phyloP scores from a whole-genome alignment of 163 green algal species.

The Chlorella variabilis region DNA sequence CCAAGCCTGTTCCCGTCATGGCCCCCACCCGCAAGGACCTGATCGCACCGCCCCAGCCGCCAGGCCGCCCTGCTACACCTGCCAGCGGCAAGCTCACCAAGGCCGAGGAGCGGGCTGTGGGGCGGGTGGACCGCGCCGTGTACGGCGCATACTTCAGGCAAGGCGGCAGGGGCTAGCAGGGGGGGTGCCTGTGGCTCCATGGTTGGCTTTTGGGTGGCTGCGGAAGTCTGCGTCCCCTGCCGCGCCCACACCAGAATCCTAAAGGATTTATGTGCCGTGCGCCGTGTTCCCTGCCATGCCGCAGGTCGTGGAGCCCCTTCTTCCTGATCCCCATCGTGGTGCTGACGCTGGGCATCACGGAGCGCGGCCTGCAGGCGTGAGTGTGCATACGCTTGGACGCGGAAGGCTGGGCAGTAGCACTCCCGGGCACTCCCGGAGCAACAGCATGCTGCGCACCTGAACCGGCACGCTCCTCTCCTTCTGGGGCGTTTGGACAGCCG shows the following conservation, averaged over 20 bases:
- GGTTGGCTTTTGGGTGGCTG: not conserved
- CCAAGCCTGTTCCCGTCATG: not conserved
- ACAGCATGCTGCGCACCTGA: not conserved
- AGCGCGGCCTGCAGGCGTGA: conserved; percentile 66
- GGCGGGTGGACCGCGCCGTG: conserved; percentile 66
- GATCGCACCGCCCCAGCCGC: not conserved
- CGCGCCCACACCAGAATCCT: not conserved
- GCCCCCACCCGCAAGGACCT: conserved; percentile 10
- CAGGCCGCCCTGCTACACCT: too few relatives aligned
- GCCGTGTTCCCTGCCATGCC: not conserved
- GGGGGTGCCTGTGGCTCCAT: too few relatives aligned
- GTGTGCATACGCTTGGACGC: not conserved
- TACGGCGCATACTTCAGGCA: conserved; percentile 75
- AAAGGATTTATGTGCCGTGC: not conserved
- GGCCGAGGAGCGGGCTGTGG: conserved; percentile 74
- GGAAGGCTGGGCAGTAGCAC: too few relatives aligned
- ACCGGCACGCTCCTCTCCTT: not conserved
- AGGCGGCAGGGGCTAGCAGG: not conserved
- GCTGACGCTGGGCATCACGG: conserved; percentile 55
- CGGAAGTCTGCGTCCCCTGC: not conserved
- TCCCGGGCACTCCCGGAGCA: not conserved
- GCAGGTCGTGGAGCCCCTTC: conserved; percentile 32
- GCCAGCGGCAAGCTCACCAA: conserved; percentile 51
- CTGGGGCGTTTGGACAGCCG: too few relatives aligned
- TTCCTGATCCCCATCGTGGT: conserved; percentile 66